These are phyloP conservation scores for Schoenoplectus tabernaemontani DNA, from an alignment of 202 grass and related monocot species.

Conservation along the genomic window DNA sequence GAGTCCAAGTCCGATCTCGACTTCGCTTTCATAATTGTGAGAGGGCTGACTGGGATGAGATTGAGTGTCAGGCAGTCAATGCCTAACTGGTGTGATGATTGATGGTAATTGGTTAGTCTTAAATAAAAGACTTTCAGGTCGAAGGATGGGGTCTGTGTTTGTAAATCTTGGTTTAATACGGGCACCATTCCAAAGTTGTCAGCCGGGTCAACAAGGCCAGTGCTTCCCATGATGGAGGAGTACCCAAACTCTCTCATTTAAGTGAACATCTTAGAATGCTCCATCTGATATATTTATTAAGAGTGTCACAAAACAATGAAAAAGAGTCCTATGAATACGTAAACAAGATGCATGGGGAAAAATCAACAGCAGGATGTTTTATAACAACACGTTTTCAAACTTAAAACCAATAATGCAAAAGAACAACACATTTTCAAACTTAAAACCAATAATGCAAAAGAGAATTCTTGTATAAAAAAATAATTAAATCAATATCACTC, in stretches of 20 bases:
- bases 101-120: constrained; percentile 47
- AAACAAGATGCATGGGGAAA: background rate
- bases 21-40: constrained; percentile 40
- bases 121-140: constrained; percentile 67
- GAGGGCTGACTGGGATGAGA: constrained; percentile 44
- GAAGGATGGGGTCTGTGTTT: constrained; percentile 31
- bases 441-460: background rate
- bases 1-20: constrained; percentile 5
- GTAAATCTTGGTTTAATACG: constrained; percentile 10
- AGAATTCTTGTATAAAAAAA: background rate
- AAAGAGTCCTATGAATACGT: background rate
- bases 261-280: background rate
- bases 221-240: background rate
- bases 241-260: background rate
- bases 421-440: no score
- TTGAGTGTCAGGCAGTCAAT: constrained; percentile 35
- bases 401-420: background rate
- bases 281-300: background rate
- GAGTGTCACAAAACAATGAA: background rate
- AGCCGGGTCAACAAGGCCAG: background rate
- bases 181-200: constrained; percentile 21
- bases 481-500: background rate
- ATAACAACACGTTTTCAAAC: background rate
- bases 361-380: background rate
- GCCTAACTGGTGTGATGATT: constrained; percentile 34